Conservation (phyloP, 768 basidiomycete genomes). For the Russula lepida region DNA sequence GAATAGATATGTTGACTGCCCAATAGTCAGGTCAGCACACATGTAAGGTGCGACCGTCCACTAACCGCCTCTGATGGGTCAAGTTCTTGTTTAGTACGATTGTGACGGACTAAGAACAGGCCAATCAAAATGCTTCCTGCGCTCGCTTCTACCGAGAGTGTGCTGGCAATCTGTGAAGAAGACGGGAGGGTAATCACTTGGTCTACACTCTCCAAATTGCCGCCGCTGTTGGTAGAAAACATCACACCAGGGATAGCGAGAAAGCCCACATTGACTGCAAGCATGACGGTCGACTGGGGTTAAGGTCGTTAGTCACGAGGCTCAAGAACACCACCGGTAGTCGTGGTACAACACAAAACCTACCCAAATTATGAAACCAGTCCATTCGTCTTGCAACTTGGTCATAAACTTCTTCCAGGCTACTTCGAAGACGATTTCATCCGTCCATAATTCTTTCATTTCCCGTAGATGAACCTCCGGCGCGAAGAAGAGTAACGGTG, state of each 20-base stretch:
- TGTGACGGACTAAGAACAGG: constrained; percentile 16
- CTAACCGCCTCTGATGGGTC: constrained; percentile 11
- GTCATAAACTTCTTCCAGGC: constrained; percentile 5
- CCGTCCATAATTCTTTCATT: constrained; percentile 1
- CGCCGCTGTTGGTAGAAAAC: neutral
- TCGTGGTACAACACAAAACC: neutral
- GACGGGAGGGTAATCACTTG: constrained; percentile 24
- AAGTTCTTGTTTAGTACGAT: constrained; percentile 5
- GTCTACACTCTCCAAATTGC: neutral
- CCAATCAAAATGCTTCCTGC: constrained; percentile 34
- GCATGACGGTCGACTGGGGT: constrained; percentile 27
- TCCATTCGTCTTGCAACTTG: constrained; percentile 5
- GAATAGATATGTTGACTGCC: constrained; percentile 6
- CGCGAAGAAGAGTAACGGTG: constrained; percentile 6
- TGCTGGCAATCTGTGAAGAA: constrained; percentile 41
- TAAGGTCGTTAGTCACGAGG: neutral
- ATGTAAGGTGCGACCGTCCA: neutral
- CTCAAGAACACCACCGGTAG: neutral
- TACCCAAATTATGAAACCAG: constrained; percentile 5
- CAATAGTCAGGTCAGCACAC: neutral
- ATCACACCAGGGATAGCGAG: constrained; percentile 29
- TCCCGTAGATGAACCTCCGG: constrained; percentile 10
- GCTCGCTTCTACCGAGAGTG: constrained; percentile 39
- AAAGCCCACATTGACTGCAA: constrained; percentile 29
- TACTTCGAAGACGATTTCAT: constrained; percentile 2